Base-by-base conservation (phyloP, 2,329 filamentous ascomycete species). In the Talaromyces islandicus region DNA sequence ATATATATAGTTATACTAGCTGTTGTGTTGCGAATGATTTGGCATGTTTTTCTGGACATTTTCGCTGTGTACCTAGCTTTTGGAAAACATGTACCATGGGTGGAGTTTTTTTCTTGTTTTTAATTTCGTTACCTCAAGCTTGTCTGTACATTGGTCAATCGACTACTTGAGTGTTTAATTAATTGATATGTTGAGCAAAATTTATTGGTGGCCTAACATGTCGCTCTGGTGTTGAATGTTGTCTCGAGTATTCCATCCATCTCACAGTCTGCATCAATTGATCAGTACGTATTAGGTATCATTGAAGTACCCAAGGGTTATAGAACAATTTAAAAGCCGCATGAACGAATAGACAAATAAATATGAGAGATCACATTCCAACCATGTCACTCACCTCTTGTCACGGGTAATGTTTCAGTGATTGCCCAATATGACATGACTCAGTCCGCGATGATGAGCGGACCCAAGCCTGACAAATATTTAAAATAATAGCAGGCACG, bases 31-130 rank as follows among this genome's bases (percentile, higher is more conserved):
- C 38, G n/a, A 41, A 19, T 12, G 55, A 48, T 12, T 57, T 50
- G 30, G 41, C 55, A 50, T 53, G 53, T 56, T 57, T 25, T 59
- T 46, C 17, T 53, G 38, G 35, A 52, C 29, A n/a, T 62, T 25
- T 57, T 35, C 56, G 14, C 19, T 51, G 54, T 60, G 52, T 61
- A 29, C 14, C 48, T 30, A 48, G 55, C 6, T 48, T 43, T 21
- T 30, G 38, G 38, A 29, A 35, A 12, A 53, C 6, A 21, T 29
- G 48, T 52, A 27, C 27, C 48, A 52, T 52, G 48, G 48, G 19
- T 52, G 48, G 48, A 52, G 48, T 52, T 52, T 27, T 21, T 52
- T 19, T 14, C 21, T 29, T 52, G 12, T 52, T 27, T 21, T 2
- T 51, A 2, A 7, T 29, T 52, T 52, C 25, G 24, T 46, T 24